Evolutionary conservation across 129 eudicot genomes (phyloP).

Genomic region (Saposhnikovia divaricata): DNA sequence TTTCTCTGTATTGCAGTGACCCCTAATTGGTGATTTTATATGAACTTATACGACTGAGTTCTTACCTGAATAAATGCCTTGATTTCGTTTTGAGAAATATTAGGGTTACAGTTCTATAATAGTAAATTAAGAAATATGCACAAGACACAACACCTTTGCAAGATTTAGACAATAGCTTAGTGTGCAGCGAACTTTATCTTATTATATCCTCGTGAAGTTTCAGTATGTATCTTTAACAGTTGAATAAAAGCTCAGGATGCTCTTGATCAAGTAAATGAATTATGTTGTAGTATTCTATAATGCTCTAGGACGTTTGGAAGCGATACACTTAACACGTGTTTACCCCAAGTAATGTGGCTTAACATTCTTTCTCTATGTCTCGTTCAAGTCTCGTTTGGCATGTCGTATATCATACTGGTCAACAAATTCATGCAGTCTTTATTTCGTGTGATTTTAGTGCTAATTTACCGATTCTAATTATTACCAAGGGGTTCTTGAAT

Average conservation of each 20-base stretch:
- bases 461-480: background rate
- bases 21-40: background rate
- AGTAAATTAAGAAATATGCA: background rate
- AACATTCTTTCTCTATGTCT: background rate
- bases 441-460: background rate
- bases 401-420: background rate
- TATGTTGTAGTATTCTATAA: background rate
- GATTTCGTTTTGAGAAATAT: too few species aligned
- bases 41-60: background rate
- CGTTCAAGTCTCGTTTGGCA: background rate
- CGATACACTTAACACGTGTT: background rate
- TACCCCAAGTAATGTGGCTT: background rate
- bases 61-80: background rate
- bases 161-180: background rate
- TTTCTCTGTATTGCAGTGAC: background rate
- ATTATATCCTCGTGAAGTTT: too few species aligned
- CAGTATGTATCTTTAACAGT: background rate
- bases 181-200: background rate
- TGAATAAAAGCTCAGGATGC: background rate
- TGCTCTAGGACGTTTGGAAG: background rate
- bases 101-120: too few species aligned
- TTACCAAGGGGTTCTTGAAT: background rate
- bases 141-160: background rate
- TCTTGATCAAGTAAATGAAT: background rate
- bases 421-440: background rate